Evolutionary conservation across 129 eudicot species (phyloP).

Genomic region (Tagetes patula): DNA sequence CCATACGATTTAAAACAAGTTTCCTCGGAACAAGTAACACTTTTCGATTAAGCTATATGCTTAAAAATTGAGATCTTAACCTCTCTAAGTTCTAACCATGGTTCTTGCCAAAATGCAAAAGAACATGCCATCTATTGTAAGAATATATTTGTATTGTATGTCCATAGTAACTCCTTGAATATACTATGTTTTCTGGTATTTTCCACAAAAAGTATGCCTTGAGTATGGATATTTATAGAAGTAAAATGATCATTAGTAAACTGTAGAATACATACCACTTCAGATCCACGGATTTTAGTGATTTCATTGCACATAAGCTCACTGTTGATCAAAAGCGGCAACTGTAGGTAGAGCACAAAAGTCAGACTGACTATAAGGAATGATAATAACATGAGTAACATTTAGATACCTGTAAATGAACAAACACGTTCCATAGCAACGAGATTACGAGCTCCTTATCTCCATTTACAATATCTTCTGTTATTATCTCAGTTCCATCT

Average conservation of each 20-base stretch:
- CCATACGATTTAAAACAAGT: not conserved
- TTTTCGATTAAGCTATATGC: not conserved
- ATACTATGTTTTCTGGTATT: slow-evolving; percentile 2
- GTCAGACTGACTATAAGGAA: not conserved
- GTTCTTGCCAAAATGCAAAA: not conserved
- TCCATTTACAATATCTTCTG: slow-evolving; percentile 75
- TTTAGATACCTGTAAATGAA: slow-evolving; percentile 72
- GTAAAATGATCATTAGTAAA: slow-evolving; percentile 1
- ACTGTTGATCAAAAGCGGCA: slow-evolving; percentile 74
- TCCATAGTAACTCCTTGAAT: not conserved
- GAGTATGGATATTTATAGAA: not conserved
- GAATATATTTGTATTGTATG: not conserved
- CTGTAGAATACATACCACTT: slow-evolving; percentile 44
- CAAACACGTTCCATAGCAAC: slow-evolving; percentile 90
- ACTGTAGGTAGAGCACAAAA: slow-evolving; percentile 50
- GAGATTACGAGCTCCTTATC: slow-evolving; percentile 86
- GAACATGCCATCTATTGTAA: not conserved
- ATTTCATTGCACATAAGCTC: slow-evolving; percentile 57
- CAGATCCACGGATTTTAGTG: slow-evolving; percentile 52
- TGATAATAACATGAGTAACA: not conserved
- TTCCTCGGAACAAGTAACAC: not conserved
- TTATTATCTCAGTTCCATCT: slow-evolving; percentile 63
- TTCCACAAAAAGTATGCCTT: not conserved
- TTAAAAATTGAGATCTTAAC: not conserved
- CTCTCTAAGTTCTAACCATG: slow-evolving; percentile 8